phyloP scores from a whole-genome alignment of 2,329 filamentous ascomycete species.

The Monosporascus sp. region DNA sequence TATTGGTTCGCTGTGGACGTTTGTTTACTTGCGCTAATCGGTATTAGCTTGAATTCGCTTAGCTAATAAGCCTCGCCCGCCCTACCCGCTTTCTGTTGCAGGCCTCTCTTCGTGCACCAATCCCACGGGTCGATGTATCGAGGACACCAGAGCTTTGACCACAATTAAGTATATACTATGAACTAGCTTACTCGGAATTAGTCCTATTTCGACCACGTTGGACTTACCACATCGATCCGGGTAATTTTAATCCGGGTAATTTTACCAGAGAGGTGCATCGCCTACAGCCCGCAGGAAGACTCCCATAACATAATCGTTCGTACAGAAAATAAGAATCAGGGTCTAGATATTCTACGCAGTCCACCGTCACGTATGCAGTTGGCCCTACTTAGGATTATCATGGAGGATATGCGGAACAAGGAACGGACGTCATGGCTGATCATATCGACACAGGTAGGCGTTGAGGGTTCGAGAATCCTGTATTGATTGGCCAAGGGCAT shows the following conservation, averaged over 20 bases:
- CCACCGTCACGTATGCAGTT: no score
- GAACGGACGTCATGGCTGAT: neutral
- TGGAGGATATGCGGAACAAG: neutral
- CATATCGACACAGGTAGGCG: no score
- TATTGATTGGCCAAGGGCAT: neutral
- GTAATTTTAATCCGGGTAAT: no score
- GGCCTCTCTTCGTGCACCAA: neutral
- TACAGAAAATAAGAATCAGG: no score
- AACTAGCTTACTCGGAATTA: no score
- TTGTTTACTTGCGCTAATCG: constrained; percentile 1
- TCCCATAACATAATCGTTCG: no score
- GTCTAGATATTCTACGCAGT: no score
- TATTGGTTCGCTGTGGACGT: neutral
- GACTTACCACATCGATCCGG: no score
- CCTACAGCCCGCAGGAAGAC: no score
- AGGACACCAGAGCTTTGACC: neutral
- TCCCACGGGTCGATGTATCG: neutral
- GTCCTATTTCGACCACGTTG: no score
- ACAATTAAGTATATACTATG: neutral
- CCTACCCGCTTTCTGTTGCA: no score
- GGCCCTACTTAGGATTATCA: neutral
- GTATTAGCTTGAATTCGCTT: neutral
- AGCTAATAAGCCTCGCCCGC: neutral
- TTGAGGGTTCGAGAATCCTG: neutral
- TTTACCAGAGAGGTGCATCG: no score